Conservation (phyloP, 176 grass and related monocot species). For the Triticum dicoccoides region DNA sequence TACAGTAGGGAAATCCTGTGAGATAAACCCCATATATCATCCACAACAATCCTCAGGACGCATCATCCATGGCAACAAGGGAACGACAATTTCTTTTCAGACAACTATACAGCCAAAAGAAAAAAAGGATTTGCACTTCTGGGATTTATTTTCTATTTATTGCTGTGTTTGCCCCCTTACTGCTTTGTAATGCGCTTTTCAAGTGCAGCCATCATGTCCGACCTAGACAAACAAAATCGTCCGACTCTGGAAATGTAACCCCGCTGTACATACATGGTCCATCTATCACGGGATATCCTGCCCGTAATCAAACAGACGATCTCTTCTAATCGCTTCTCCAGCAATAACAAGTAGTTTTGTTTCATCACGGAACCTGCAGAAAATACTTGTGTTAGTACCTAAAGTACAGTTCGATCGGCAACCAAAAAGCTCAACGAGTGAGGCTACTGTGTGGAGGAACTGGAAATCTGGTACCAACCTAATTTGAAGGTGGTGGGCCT, state of each 20-base stretch:
- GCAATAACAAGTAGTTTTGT: neutral
- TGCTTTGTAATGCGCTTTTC: conserved; percentile 22
- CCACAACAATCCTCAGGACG: neutral
- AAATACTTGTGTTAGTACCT: conserved; percentile 9
- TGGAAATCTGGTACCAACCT: conserved; percentile 28
- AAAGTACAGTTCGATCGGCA: neutral
- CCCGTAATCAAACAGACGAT: conserved; percentile 13
- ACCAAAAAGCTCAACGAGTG: neutral
- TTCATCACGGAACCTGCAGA: neutral
- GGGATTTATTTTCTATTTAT: conserved; percentile 36
- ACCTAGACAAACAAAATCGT: conserved; percentile 48
- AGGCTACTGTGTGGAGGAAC: neutral
- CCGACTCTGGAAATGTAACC: neutral
- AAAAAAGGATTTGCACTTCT: conserved; percentile 24
- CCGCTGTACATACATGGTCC: conserved; percentile 33
- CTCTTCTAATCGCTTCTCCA: neutral
- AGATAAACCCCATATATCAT: conserved; percentile 20
- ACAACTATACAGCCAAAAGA: conserved; percentile 42
- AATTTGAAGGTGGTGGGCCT: conserved; percentile 11
- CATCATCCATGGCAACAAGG: neutral
- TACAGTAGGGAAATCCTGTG: neutral
- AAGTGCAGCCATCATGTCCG: conserved; percentile 12
- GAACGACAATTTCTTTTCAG: neutral
- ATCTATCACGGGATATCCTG: neutral
- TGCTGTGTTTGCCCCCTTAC: conserved; percentile 24